Evolutionary conservation across 139 green algal genomes (phyloP).

Genomic region (Spirogloea muscicola): DNA sequence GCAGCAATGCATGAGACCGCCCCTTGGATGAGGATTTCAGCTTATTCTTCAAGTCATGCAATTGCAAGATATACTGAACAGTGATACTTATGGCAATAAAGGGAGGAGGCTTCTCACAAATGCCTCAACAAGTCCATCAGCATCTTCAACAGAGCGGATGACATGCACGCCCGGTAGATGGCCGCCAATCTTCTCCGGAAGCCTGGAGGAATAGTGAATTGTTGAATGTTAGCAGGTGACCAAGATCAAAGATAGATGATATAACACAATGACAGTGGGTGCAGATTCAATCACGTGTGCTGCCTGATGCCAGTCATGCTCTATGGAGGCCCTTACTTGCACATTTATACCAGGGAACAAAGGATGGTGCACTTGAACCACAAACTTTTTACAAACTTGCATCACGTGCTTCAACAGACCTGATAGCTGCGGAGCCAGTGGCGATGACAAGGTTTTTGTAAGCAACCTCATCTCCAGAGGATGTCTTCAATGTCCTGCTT

Average conservation of each 20-base stretch:
- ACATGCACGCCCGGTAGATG: conserved; percentile 73
- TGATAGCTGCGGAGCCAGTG: conserved; percentile 64
- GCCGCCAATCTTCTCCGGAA: conserved; percentile 50
- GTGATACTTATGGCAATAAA: background rate
- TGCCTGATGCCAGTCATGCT: background rate
- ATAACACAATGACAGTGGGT: background rate
- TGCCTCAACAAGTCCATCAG: conserved; percentile 61
- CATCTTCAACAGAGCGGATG: conserved; percentile 76
- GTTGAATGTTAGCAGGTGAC: no score
- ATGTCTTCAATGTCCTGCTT: conserved; percentile 60
- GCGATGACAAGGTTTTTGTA: conserved; percentile 81
- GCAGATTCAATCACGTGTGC: background rate
- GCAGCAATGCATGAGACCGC: background rate
- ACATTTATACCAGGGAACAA: background rate
- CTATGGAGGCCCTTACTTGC: no score
- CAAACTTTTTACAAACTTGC: background rate
- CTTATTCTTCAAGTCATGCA: no score
- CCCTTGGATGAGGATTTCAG: no score
- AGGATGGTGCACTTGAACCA: background rate
- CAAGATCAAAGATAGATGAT: background rate
- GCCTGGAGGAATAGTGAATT: no score
- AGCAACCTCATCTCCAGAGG: conserved; percentile 52
- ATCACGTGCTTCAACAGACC: background rate
- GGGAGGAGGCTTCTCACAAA: conserved; percentile 45
- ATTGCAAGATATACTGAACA: background rate